Conservation (phyloP, 768 basidiomycete species). For the Suillus subluteus region DNA sequence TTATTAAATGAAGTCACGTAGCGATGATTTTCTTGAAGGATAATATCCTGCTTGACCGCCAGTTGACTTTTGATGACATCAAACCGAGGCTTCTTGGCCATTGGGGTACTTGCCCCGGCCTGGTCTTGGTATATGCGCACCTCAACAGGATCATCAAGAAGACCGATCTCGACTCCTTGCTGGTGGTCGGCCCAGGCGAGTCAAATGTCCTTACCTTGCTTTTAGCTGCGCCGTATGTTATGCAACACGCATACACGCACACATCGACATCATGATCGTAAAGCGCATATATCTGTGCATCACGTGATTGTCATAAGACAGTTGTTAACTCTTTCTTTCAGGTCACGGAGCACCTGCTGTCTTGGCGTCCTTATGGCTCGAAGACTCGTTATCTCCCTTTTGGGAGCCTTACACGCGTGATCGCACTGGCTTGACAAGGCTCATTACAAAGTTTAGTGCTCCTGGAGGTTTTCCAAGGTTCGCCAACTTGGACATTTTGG, state of each 20-base stretch:
- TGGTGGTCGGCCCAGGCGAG: conserved; percentile 78
- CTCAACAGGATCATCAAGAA: conserved; percentile 66
- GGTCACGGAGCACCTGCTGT: conserved; percentile 89
- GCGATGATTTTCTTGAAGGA: conserved; percentile 86
- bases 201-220: not conserved
- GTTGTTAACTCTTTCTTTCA: conserved; percentile 14
- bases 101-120: conserved; percentile 85
- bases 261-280: not conserved
- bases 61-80: conserved; percentile 68
- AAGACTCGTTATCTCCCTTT: conserved; percentile 68
- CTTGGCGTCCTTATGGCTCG: conserved; percentile 85
- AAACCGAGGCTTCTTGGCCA: conserved; percentile 83
- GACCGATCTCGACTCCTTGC: conserved; percentile 64
- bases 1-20: conserved; percentile 25
- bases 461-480: conserved; percentile 86
- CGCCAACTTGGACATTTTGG: conserved; percentile 21
- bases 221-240: too few relatives aligned
- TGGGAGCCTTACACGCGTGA: conserved; percentile 62
- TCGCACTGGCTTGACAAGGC: conserved; percentile 59
- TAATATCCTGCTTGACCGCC: conserved; percentile 67
- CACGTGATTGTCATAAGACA: conserved; percentile 1
- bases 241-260: not conserved
- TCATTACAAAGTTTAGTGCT: conserved; percentile 75
- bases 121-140: conserved; percentile 73
- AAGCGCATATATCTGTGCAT: not conserved